These are phyloP conservation scores for Neophaeococcomyces mojaviensis DNA, from an alignment of 2,329 filamentous ascomycete genomes.

Conservation along the genomic window DNA sequence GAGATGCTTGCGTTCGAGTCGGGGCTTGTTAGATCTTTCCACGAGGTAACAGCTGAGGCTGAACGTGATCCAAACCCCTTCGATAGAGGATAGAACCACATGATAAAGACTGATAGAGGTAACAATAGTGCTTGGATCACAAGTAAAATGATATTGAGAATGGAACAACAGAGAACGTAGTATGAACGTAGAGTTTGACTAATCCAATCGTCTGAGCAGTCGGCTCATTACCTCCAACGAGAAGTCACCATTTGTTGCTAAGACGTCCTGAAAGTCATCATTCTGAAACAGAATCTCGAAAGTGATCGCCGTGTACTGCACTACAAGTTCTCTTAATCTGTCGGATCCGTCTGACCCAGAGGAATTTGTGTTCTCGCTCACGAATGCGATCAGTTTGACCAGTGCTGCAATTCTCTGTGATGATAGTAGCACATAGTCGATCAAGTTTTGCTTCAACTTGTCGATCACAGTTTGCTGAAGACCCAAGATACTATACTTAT, in stretches of 20 bases:
- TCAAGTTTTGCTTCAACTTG: constrained; percentile 1
- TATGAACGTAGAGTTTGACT: too few relatives aligned
- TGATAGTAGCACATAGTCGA: not conserved
- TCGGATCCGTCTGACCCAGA: not conserved
- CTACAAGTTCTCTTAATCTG: constrained; percentile 1
- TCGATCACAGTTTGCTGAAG: not conserved
- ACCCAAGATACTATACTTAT: not conserved
- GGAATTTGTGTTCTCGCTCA: not conserved
- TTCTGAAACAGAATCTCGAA: constrained; percentile 1
- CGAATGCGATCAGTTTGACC: not conserved
- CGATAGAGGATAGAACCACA: too few relatives aligned
- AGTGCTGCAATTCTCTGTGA: not conserved
- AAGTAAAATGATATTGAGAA: too few relatives aligned
- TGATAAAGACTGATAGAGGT: too few relatives aligned
- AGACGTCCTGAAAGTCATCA: not conserved
- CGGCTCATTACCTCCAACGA: not conserved
- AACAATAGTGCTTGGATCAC: too few relatives aligned
- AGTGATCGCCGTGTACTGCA: not conserved
- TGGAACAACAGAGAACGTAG: too few relatives aligned
- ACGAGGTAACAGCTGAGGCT: too few relatives aligned
- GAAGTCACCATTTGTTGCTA: not conserved
- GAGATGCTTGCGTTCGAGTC: too few relatives aligned
- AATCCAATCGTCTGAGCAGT: not conserved
- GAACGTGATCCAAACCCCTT: too few relatives aligned
- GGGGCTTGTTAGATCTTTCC: too few relatives aligned